A percentile compares a stretch with the other conserved stretches of the same genome.
phyloP scores from a whole-genome alignment of 371 early-diverging fungal genomes.

The Cokeromyces recurvatus region DNA sequence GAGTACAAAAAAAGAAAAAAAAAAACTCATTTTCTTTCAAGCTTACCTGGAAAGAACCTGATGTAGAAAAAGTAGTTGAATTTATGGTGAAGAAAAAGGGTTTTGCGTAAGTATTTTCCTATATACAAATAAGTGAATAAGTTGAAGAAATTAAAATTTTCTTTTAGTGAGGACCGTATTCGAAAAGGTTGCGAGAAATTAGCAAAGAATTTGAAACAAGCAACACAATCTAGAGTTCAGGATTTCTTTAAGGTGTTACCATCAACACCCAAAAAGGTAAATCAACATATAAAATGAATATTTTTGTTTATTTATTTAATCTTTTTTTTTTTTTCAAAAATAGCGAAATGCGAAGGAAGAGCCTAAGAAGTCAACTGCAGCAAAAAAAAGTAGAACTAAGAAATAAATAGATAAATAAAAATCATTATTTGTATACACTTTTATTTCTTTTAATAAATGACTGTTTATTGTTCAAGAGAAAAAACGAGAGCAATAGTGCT shows the following conservation, averaged over 20 bases:
- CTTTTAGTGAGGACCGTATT: slow-evolving; percentile 85
- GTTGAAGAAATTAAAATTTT: background rate
- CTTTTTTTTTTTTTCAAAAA: background rate
- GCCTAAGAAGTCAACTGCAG: no score
- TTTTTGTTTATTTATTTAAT: background rate
- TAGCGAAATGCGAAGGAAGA: slow-evolving; percentile 8
- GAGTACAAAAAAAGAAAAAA: no score
- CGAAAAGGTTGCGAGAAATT: slow-evolving; percentile 82
- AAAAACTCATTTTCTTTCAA: slow-evolving; percentile 15
- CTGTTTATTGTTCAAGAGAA: no score
- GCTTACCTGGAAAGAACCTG: slow-evolving; percentile 86
- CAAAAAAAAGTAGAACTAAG: no score
- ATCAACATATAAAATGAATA: background rate
- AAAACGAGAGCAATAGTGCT: no score
- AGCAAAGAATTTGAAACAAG: slow-evolving; percentile 63
- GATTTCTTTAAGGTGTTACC: slow-evolving; percentile 72
- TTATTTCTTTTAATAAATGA: no score
- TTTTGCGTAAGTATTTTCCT: slow-evolving; percentile 80
- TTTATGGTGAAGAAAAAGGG: slow-evolving; percentile 95
- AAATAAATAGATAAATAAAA: no score
- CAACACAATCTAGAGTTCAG: slow-evolving; percentile 89
- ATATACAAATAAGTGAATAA: no score
- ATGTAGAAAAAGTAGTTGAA: slow-evolving; percentile 86
- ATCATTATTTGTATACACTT: no score
- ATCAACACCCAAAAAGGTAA: slow-evolving; percentile 12